phyloP scores from a whole-genome alignment of 345 rosid species.

The Litchi chinensis region DNA sequence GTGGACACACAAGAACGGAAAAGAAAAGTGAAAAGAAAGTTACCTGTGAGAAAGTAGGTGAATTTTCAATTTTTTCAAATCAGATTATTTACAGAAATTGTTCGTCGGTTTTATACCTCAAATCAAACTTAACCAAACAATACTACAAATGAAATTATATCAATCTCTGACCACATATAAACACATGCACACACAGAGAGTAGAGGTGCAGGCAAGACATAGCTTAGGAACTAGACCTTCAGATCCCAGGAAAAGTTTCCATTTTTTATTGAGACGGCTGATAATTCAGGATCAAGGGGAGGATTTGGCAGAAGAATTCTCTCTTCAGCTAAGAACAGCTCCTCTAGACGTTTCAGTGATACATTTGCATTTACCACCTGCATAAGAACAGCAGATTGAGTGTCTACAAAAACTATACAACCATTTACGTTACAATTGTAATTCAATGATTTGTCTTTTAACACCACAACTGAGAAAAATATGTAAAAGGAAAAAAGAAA shows the following conservation, averaged over 20 bases:
- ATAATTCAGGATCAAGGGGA: constrained; percentile 66
- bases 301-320: constrained; percentile 92
- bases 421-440: not conserved
- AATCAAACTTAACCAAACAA: not conserved
- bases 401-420: constrained; percentile 16
- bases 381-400: constrained; percentile 29
- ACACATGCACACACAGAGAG: not conserved
- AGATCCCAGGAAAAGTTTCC: constrained; percentile 97
- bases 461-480: constrained; percentile 2
- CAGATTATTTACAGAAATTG: not conserved
- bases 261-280: constrained; percentile 82
- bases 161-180: not conserved
- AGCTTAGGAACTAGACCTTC: constrained; percentile 49
- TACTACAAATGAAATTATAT: not conserved
- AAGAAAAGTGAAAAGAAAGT: not conserved
- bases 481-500: not conserved
- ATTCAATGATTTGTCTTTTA: not conserved
- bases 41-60: not conserved
- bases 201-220: not conserved
- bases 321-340: constrained; percentile 85
- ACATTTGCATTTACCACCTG: constrained; percentile 96
- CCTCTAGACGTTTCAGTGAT: constrained; percentile 92
- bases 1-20: not conserved
- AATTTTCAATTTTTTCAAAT: not conserved
- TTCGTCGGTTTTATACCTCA: not conserved